A percentile compares a stretch with the other conserved stretches of the same genome.
These are phyloP conservation scores for Boletus rubropictus DNA, from an alignment of 768 basidiomycete species.

Conservation along the genomic window DNA sequence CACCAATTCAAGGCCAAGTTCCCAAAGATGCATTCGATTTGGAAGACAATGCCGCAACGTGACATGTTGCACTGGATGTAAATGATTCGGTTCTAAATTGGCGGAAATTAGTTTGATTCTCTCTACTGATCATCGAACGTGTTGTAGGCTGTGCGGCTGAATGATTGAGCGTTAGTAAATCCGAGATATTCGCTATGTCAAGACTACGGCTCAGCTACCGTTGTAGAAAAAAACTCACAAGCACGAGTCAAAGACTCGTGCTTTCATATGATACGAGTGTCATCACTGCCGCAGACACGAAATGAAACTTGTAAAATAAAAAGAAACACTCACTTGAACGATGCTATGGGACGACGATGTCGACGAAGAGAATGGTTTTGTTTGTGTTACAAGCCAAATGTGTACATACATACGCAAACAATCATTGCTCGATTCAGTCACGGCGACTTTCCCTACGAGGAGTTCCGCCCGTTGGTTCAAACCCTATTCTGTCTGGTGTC, in stretches of 20 bases:
- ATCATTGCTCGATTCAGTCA: not conserved
- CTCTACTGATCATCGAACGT: not conserved
- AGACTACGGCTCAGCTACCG: constrained; percentile 65
- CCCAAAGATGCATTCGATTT: constrained; percentile 79
- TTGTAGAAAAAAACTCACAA: constrained; percentile 66
- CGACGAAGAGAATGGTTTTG: not conserved
- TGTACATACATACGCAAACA: constrained; percentile 18
- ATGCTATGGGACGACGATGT: not conserved
- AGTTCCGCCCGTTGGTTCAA: not conserved
- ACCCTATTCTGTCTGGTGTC: no score
- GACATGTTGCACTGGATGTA: not conserved
- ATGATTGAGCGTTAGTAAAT: constrained; percentile 8
- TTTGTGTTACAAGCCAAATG: constrained; percentile 13
- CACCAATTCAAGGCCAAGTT: constrained; percentile 83
- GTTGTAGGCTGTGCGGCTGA: not conserved
- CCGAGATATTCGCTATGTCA: not conserved
- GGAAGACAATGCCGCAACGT: constrained; percentile 21
- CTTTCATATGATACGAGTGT: constrained; percentile 74
- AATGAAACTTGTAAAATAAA: not conserved
- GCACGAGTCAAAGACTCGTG: constrained; percentile 35
- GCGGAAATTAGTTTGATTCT: not conserved
- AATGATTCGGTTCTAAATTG: not conserved
- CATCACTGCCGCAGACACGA: constrained; percentile 40
- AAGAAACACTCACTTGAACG: constrained; percentile 12
- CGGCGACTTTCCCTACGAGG: not conserved